phyloP scores from a whole-genome alignment of 495 filamentous ascomycete species.

The Beverwykella pulmonaria region DNA sequence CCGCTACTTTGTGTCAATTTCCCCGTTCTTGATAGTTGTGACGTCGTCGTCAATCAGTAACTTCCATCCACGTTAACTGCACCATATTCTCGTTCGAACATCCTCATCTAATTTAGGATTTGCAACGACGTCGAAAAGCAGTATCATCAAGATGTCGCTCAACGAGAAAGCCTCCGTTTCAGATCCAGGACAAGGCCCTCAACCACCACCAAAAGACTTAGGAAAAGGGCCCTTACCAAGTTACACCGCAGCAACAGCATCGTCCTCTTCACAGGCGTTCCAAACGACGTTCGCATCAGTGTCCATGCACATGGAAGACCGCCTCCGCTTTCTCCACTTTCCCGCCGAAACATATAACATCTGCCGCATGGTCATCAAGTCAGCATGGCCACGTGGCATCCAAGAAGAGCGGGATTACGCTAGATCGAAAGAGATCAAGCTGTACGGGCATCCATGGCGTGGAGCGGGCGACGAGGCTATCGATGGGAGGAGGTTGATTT shows the following conservation, averaged over 20 bases:
- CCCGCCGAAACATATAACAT: constrained; percentile 6
- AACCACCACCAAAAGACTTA: background rate
- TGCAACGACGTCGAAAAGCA: background rate
- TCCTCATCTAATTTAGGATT: too few species aligned
- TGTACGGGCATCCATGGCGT: background rate
- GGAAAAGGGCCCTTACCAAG: background rate
- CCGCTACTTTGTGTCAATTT: too few species aligned
- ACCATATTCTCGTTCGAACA: too few species aligned
- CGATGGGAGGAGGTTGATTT: constrained; percentile 22
- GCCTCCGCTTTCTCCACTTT: constrained; percentile 25
- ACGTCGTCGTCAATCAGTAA: too few species aligned
- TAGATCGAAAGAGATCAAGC: constrained; percentile 9
- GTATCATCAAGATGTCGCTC: background rate
- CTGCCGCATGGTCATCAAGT: background rate
- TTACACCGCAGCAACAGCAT: background rate
- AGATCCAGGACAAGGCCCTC: background rate
- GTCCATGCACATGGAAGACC: constrained; percentile 17
- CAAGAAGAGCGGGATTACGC: constrained; percentile 9
- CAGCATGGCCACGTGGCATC: constrained; percentile 7
- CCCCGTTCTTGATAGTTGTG: too few species aligned
- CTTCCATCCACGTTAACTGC: too few species aligned
- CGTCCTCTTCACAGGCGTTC: constrained; percentile 4
- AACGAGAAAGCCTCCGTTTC: background rate
- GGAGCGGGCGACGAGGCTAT: constrained; percentile 3
- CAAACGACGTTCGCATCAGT: constrained; percentile 14